Conservation (phyloP, 1,139 yeast species). For the Lodderomyces parapsilosis region DNA sequence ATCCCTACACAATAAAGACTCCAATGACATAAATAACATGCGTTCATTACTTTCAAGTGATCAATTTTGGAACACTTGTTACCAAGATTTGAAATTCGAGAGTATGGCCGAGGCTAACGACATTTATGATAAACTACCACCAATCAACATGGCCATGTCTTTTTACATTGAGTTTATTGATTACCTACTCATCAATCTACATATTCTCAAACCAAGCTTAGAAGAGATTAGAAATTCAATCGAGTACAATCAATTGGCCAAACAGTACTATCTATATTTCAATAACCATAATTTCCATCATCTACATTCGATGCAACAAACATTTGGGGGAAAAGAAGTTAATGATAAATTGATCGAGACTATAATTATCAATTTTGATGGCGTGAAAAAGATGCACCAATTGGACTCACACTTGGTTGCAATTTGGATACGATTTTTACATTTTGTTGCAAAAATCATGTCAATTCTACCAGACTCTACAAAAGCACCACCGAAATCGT, state of each 20-base stretch:
- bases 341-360: not conserved
- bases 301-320: constrained; percentile 22
- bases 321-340: not conserved
- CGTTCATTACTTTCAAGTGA: constrained; percentile 18
- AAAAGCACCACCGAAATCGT: not conserved
- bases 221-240: constrained; percentile 13
- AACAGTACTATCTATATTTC: constrained; percentile 24
- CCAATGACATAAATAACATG: constrained; percentile 3
- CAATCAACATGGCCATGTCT: constrained; percentile 21
- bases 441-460: constrained; percentile 16
- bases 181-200: constrained; percentile 22
- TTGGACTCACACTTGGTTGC: constrained; percentile 7
- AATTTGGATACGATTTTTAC: constrained; percentile 21
- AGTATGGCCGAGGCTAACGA: constrained; percentile 21
- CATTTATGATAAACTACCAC: constrained; percentile 31
- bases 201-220: constrained; percentile 14
- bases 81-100: constrained; percentile 32
- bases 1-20: not conserved
- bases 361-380: not conserved
- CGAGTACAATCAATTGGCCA: constrained; percentile 20
- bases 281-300: constrained; percentile 25
- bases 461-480: not conserved
- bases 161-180: constrained; percentile 32
- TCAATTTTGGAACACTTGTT: constrained; percentile 34
- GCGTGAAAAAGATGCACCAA: not conserved